Evolutionary conservation across 2,329 filamentous ascomycete species (phyloP), one percentile per base, ranked within the genome.

Genomic region (Colletotrichum filicis): DNA sequence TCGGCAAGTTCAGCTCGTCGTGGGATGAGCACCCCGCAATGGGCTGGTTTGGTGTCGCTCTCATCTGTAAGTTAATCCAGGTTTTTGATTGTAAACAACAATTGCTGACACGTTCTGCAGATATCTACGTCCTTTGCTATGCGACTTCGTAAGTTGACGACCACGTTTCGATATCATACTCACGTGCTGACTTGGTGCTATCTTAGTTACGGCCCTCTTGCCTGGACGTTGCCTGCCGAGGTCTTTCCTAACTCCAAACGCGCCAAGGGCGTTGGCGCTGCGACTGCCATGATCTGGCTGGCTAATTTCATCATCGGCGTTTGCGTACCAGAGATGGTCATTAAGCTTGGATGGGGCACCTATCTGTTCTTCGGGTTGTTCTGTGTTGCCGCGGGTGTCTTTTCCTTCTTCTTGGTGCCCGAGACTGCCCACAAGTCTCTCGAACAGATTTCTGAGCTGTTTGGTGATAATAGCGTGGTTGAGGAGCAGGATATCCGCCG

Each of bases 321-420:
- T 24, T 85, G 88, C 19, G 89, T 87, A 0, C 89, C 88, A 0
- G 86, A 87, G 1, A 83, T 91, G 56, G 82, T 90, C 6, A 80
- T 88, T 66, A 85, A 86, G 53, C 88, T 86, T 0, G 82, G 81
- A 2, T 86, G 80, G 73, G 84, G 84, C 1, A 84, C 84, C 0
- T 90, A 89, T 69, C 80, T 88, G 9, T 90, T 90, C 80, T 90
- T 89, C 63, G 88, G 86, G 0, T 82, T 84, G 2, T 90, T 90
- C 74, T 88, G 86, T 73, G 76, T 87, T 1, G 78, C 90, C 5
- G 85, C 86, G 0, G 79, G 85, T 8, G 70, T 86, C 1, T 91
- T 87, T 83, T 82, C 85, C 0, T 85, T 76, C 68, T 80, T 86
- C 71, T 84, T 86, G 66, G 86, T 89, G 0, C 87, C 86, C 0